Base-by-base conservation (phyloP, 805 yeast genomes). In the Yarrowia porcina region DNA sequence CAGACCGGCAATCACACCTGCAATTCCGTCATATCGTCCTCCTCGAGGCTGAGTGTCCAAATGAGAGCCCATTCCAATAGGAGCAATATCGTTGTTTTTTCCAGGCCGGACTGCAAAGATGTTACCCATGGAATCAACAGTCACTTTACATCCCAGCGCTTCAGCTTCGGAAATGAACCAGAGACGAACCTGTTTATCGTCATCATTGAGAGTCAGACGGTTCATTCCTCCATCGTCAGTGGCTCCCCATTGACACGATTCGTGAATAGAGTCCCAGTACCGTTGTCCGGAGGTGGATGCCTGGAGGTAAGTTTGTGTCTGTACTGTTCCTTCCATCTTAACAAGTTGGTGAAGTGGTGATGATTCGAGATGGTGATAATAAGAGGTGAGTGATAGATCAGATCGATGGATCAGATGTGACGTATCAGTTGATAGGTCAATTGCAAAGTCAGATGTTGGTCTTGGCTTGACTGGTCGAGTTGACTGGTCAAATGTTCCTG, bases 31-130 rank as follows among this genome's bases (percentile, higher is more conserved):
- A 68, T 86, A 87, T 65, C 89, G 77, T 11, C 92, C 91, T 39
- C 91, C 92, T 8, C 86, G 84, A 30, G 91, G 91, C 73, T 87
- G 91, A 0, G 92, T 87, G 68, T 87, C 92, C 64, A 87, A 74
- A 72, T 87, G 91, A 0, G 90, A 85, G 0, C 91, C 91, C 65
- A 86, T 84, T 15, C 83, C 89, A 1, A 85, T 85, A 15, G 90
- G 87, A 3, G 78, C 71, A 27, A 73, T 74, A 35, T 75, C 76
- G 38, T 73, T 72, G 61, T 79, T 78, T 65, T 75, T 72, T 5
- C 90, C 90, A 0, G 88, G 87, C 64, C 78, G 84, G 11, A 82
- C 76, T 9, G 87, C 87, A 74, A 86, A 87, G 20, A 87, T 84
- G 71, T 83, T 85, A 20, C 92, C 92, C 72, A 87, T 78, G 66